Evolutionary conservation across 2,329 filamentous ascomycete species (phyloP).

Genomic region (Monosporascus cannonballus): DNA sequence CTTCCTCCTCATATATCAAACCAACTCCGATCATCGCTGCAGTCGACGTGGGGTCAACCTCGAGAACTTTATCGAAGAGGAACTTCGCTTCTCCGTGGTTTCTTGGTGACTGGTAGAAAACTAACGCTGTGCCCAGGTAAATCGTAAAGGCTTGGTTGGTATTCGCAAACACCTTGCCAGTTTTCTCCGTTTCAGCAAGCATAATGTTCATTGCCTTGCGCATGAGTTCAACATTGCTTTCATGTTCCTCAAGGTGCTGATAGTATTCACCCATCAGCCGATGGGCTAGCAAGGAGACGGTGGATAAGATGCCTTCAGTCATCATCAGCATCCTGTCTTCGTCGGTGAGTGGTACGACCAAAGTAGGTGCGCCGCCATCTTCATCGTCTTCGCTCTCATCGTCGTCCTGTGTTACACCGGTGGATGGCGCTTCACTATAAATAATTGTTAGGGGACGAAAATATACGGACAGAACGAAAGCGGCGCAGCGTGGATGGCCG

Average conservation of each 20-base stretch:
- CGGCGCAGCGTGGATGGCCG: too few species aligned
- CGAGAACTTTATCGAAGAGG: constrained; percentile 79
- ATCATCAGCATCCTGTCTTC: constrained; percentile 80
- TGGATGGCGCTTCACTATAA: constrained; percentile 6
- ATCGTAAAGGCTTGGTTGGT: constrained; percentile 69
- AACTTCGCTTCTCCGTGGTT: constrained; percentile 82
- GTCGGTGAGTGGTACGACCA: constrained; percentile 55
- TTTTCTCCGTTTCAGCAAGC: constrained; percentile 54
- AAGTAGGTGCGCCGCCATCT: constrained; percentile 47
- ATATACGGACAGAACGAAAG: too few species aligned
- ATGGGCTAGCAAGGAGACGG: constrained; percentile 73
- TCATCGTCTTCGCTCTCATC: constrained; percentile 52
- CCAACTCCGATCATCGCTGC: constrained; percentile 83
- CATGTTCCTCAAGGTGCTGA: constrained; percentile 76
- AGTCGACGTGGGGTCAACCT: constrained; percentile 69
- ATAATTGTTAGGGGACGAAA: background rate
- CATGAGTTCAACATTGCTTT: constrained; percentile 72
- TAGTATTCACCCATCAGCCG: constrained; percentile 81
- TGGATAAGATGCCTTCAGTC: constrained; percentile 62
- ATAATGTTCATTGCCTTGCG: constrained; percentile 64
- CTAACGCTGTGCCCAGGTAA: constrained; percentile 77
- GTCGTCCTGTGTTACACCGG: constrained; percentile 26
- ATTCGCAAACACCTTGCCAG: constrained; percentile 63
- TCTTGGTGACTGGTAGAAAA: constrained; percentile 83
- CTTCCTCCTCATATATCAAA: constrained; percentile 86